Base-by-base conservation (phyloP, 306 rosid species). In the Crataegus laevigata region DNA sequence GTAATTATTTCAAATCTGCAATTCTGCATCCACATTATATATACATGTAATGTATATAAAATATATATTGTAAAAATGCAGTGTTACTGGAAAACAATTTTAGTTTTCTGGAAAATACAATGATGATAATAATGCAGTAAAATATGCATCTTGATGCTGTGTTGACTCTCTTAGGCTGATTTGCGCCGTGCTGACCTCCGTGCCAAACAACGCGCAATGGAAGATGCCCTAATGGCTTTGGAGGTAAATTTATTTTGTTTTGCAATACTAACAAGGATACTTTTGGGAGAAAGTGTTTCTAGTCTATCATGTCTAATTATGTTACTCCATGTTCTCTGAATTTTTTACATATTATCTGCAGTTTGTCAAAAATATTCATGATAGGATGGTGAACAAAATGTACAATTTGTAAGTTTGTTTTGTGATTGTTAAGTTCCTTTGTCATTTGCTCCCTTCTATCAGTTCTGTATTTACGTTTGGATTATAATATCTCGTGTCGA, bases 201-300 rank as follows among this genome's bases (percentile, higher is more conserved):
- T 71, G 98, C 96, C 50, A 94, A 94, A 80, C 97, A 94, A 75
- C 94, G 99, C 51, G 98, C 96, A 26, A 90, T 94, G 96, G 96
- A 90, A 85, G 98, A 94, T 75, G 94, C 97, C 75, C 80, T 94
- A 65, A 90, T 87, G 91, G 91, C 98, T 79, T 85, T 94, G 83
- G 91, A 91, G 98, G 97, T 91, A 73, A 88, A 82, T 65, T 74
- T 38, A 36, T 77, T 64, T 70, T 66, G 21, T 57, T 71, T 76
- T 78, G 62, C 47, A 12, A 40, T 11, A 57, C 59, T 72, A 57
- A 57, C 40, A 34, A 21, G 25, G 36, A 59, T 24, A 58, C n/a
- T 65, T 75, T 24, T 30, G 29, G 25, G 26, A 74, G 65, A 51
- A 5, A 18, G 24, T 77, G 52, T 60, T 66, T 40, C 9, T 59